Evolutionary conservation across 1,139 yeast genomes (phyloP).

Genomic region (Pneumocystis oryctolagi): DNA sequence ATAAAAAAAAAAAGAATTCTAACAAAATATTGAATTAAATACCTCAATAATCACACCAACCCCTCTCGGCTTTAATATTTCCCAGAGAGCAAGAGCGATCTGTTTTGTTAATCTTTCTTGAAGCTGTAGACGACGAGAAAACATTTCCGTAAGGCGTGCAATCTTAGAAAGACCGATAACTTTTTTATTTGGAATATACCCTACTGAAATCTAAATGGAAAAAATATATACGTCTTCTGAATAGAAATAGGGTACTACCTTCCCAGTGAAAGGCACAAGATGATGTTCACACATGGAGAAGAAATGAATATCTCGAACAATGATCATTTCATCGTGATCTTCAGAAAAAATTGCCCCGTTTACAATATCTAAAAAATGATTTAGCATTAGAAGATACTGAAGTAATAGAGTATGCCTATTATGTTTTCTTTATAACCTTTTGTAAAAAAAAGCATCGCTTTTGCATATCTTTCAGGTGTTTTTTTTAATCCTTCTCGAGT

Average conservation of each 20-base stretch:
- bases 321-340: slow-evolving; percentile 98
- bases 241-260: slow-evolving; percentile 2
- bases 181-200: slow-evolving; percentile 84
- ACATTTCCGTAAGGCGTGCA: slow-evolving; percentile 95
- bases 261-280: slow-evolving; percentile 86
- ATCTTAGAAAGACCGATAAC: slow-evolving; percentile 89
- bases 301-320: slow-evolving; percentile 85
- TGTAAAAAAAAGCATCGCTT: slow-evolving; percentile 90
- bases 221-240: not conserved
- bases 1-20: not conserved
- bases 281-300: slow-evolving; percentile 94
- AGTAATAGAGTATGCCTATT: slow-evolving; percentile 7
- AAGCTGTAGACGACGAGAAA: slow-evolving; percentile 83
- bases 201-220: slow-evolving; percentile 71
- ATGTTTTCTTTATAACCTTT: slow-evolving; percentile 87
- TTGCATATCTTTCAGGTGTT: slow-evolving; percentile 91
- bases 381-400: not conserved
- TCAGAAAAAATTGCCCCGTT: slow-evolving; percentile 94
- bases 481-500: slow-evolving; percentile 77
- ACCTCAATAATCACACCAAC: slow-evolving; percentile 90
- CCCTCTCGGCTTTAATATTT: slow-evolving; percentile 82
- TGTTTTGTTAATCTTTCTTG: slow-evolving; percentile 94
- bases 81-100: slow-evolving; percentile 88
- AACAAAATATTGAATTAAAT: not conserved
- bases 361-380: slow-evolving; percentile 57